Conservation (phyloP, 2,329 filamentous ascomycete genomes). For the Chrysosphaeria jannelii region DNA sequence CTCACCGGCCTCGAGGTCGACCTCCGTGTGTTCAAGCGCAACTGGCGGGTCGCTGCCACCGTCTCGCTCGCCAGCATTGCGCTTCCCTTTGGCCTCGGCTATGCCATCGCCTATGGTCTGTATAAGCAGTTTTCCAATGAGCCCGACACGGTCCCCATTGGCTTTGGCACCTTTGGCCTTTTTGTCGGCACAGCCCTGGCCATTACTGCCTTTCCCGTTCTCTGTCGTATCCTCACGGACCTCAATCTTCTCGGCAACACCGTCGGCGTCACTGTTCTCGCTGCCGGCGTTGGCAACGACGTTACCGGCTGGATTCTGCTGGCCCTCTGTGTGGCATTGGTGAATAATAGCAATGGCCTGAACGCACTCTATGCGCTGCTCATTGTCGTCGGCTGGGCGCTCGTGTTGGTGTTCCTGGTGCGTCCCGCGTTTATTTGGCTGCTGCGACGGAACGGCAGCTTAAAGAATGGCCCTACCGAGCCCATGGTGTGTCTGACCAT, state of each 20-base stretch:
- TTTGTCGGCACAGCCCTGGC: constrained; percentile 86
- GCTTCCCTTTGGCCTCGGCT: constrained; percentile 56
- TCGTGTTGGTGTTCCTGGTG: constrained; percentile 45
- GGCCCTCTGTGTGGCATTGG: constrained; percentile 72
- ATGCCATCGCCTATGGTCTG: constrained; percentile 51
- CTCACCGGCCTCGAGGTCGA: constrained; percentile 72
- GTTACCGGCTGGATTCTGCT: constrained; percentile 77
- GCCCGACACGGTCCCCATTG: constrained; percentile 11
- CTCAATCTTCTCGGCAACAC: constrained; percentile 57
- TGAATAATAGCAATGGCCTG: constrained; percentile 60
- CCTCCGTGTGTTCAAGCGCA: constrained; percentile 41
- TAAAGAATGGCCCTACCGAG: constrained; percentile 73
- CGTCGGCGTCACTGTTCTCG: constrained; percentile 67
- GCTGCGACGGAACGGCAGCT: constrained; percentile 39
- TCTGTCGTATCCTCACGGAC: constrained; percentile 80
- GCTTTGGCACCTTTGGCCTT: constrained; percentile 23
- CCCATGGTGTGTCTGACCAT: constrained; percentile 58
- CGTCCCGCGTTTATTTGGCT: constrained; percentile 47
- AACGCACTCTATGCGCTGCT: constrained; percentile 66
- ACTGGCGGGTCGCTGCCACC: constrained; percentile 51
- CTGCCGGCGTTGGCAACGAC: constrained; percentile 80
- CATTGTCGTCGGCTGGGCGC: constrained; percentile 38
- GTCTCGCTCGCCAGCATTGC: constrained; percentile 57
- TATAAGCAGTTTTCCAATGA: constrained; percentile 37
- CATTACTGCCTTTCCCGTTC: constrained; percentile 73